Evolutionary conservation across 2,329 filamentous ascomycete genomes (phyloP), one percentile per base, ranked within the genome.

Genomic region (Fulvia fulva): DNA sequence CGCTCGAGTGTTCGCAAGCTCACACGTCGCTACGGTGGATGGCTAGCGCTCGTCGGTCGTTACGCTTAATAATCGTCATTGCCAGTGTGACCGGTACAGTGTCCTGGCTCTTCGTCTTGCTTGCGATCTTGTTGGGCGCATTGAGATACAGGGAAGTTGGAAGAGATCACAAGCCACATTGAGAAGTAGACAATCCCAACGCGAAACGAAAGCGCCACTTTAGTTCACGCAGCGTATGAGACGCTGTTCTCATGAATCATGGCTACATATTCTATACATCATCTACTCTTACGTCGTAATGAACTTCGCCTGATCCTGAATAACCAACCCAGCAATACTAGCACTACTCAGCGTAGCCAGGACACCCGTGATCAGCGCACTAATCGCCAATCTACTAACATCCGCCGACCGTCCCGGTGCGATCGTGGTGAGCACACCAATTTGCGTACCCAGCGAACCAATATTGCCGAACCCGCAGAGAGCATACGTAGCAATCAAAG

Each of bases 381-480:
- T 91, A 21, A 95, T 57, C 2, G 90, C 90, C 26, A 96, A 81
- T 49, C 81, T 81, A 3, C 89, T 87, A 5, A 96, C 87, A 66
- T 94, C 89, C 58, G 87, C 89, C 37, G 84, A 82, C 46, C 90
- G 84, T 3, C 80, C 80, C 0, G 91, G 90, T 0, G 89, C 87
- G 60, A 96, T 84, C 76, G 95, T 90, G 3, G 87, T 84, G 53
- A 96, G 81, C 58, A 95, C 90, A 78, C 91, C 91, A 61, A 96
- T 94, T 76, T 96, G 91, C 56, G 91, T 93, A 71, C 91, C 91
- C 50, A 96, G 82, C 28, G 90, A 93, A 55, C 89, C 88, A 66
- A 96, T 88, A 78, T 96, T 96, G 62, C 90, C 91, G 65, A 76
- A 77, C 58, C 81, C 80, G 75, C 90, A 95, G 64, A 92, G 83